Evolutionary conservation across 2,329 filamentous ascomycete genomes (phyloP), one percentile per base, ranked within the genome.

Genomic region (Herpotrichia juniperi): DNA sequence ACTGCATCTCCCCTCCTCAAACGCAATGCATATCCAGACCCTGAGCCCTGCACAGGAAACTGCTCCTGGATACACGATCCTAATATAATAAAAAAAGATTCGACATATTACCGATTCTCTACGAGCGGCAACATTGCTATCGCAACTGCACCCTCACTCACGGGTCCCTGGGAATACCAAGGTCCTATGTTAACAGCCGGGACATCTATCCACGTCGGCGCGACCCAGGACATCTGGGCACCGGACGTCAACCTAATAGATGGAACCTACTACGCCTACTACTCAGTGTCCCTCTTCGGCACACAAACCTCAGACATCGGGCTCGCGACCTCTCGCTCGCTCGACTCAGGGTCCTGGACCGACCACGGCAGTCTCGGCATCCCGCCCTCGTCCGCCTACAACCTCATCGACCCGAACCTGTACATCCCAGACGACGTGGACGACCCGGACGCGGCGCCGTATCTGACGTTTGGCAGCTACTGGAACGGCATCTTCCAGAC

Each of bases 401-500:
- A 79, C 45, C 72, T 76, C 31, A 79, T 90, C 62, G 88, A 79
- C 51, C 68, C 73, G 1, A 72, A 74, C 48, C 53, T 78, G 22
- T 76, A 81, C 54, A 62, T 66, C 30, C 69, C 69, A 25, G 11
- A 7, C 8, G 31, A 34, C 35, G 54, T 51, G 7, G 56, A 78
- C 16, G 47, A 70, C 67, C 12, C 49, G 1, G 42, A 42, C 1
- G 44, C 31, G 2, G 46, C 57, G 0, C 78, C 78, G 25, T 78
- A 79, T 48, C 72, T 85, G 61, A 85, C 79, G 50, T 90, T 89
- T 55, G 87, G 87, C 17, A 86, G 82, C 21, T 89, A 86, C 76
- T 90, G 86, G 86, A 68, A 75, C 4, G 82, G 84, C 59, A 81
- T 89, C 53, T 87, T 83, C 71, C 85, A 87, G 63, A 82, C 83